Base-by-base conservation (phyloP, 306 rosid species). In the Cajanus cajan region DNA sequence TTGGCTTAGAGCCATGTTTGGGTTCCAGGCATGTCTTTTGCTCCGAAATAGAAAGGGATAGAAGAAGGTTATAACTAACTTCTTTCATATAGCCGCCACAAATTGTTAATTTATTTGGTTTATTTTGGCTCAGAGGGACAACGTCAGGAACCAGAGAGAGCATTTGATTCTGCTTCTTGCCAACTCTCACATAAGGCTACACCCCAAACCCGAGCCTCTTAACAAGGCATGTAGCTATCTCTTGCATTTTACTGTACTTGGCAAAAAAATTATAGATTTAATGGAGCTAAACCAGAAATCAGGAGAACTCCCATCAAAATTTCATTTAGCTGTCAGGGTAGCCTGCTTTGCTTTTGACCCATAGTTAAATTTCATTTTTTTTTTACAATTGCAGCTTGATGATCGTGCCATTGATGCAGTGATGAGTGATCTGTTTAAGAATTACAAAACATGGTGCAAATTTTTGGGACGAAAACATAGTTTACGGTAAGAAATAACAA, bases 1-100 rank as follows among this genome's bases (percentile, higher is more conserved):
- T 88, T 94, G 98, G 98, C 91, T 94, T 40, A 92, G 94, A 87
- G 89, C 96, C 84, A 94, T 88, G 94, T 94, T 94, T 59, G 98
- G 98, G 22, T 94, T 94, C 80, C 98, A 94, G 98, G 98, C 80
- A 85, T 28, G 88, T 82, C 52, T 36, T 57, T 41, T 76, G 15
- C 11, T 18, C 61, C 61, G 7, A 52, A 72, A 40, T 22, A 68
- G 19, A 52, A 54, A 40, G 3, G 47, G 24, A 76, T 25, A 57
- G 63, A 19, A 39, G 31, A 65, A 54, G 50, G 76, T 77, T 22
- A 8, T 50, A 43, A 24, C 13, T 61, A 8, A 28, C 68, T 66
- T 51, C 77, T 65, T 34, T 48, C 16, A 2, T 34, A 69, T 67
- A 12, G 11, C 62, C 48, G 36, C 51, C 16, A 25, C 31, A 62